Base-by-base conservation (phyloP, 331 rosid species). In the Dryas integrifolia region DNA sequence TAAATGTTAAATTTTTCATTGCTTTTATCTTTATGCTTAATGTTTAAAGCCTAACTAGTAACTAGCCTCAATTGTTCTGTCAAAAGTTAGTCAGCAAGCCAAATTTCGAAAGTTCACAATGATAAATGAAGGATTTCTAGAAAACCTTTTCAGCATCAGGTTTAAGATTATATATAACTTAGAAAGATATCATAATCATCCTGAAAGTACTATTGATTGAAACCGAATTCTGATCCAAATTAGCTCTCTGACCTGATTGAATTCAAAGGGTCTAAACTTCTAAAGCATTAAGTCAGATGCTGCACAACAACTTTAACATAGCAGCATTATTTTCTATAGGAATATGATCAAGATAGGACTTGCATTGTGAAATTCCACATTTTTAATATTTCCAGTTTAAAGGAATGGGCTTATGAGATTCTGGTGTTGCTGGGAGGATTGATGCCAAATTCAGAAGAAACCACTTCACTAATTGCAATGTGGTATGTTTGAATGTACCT, bases 361-460 rank as follows among this genome's bases (percentile, higher is more conserved):
- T 55, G 59, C 38, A 58, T 58, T 26, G 6, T 26, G 24, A 24
- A 58, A 58, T 14, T 58, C 24, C 3, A 58, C 5, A 58, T 60
- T 3, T 73, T 53, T 50, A 3, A 1, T 4, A 14, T 41, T 85
- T 77, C 83, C 66, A 92, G 96, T 82, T 86, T 93, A 85, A 97
- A 93, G 88, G 89, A 85, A 52, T 89, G 92, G 98, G 98, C 92
- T 50, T 91, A 91, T 35, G 98, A 94, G 83, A 81, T 89, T 81
- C 67, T 91, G 75, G 97, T 91, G 71, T 71, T 94, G 77, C 82
- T 94, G 75, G 92, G 96, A 10, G 98, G 97, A 77, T 63, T 91
- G 39, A 53, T 87, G 83, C 88, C 92, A 52, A 82, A 89, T 57
- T 69, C 98, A 1, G 80, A 86, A 78, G 70, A 72, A 70, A 85